A percentile compares a stretch with the other conserved stretches of the same genome.
These are phyloP conservation scores for Pelargonium cotyledonis DNA, from an alignment of 441 rosid genomes.

Conservation along the genomic window DNA sequence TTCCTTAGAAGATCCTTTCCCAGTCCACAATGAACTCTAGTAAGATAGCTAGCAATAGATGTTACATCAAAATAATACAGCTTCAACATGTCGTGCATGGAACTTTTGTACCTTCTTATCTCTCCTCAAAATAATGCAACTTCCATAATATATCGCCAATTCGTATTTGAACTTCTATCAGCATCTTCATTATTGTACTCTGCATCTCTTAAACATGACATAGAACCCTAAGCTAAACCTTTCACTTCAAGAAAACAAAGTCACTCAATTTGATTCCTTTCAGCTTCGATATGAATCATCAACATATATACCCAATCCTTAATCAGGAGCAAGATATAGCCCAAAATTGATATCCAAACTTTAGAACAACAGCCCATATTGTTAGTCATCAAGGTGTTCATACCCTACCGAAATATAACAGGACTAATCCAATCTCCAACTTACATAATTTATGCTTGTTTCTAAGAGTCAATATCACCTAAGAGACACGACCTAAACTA, in stretches of 20 bases:
- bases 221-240: conserved; percentile 20
- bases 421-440: conserved; percentile 24
- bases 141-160: neutral
- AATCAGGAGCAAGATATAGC: conserved; percentile 17
- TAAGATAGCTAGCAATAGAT: conserved; percentile 1
- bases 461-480: conserved; percentile 26
- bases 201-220: conserved; percentile 17
- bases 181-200: conserved; percentile 13
- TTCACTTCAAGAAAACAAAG: conserved; percentile 26
- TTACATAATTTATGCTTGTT: conserved; percentile 16
- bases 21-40: conserved; percentile 13
- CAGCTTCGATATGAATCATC: conserved; percentile 27
- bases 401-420: conserved; percentile 24
- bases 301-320: conserved; percentile 17
- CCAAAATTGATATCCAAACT: conserved; percentile 19
- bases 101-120: conserved; percentile 15
- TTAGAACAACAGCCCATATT: conserved; percentile 17
- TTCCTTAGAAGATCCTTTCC: neutral
- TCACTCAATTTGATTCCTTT: conserved; percentile 23
- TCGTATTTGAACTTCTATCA: neutral
- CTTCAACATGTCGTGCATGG: conserved; percentile 11
- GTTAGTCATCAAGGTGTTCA: conserved; percentile 28
- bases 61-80: conserved; percentile 11
- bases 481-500: conserved; percentile 29
- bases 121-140: conserved; percentile 12